Evolutionary conservation across 164 flowering plant species (phyloP).

Genomic region (Aristolochia contorta): DNA sequence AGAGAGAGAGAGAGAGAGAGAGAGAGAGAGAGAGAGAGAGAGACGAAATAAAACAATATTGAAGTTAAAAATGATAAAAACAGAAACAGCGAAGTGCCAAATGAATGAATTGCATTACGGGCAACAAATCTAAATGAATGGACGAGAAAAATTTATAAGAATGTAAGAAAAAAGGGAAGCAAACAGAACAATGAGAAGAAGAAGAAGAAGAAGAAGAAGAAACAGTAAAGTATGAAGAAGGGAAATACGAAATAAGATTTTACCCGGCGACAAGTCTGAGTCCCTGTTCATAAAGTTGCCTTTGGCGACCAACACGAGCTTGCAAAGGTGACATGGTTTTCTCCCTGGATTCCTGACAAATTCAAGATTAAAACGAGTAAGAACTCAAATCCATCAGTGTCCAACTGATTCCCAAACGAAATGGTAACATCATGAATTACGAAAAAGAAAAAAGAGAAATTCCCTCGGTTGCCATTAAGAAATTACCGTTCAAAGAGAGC

Average conservation of each 20-base stretch:
- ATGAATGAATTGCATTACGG: too few relatives aligned
- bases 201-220: slow-evolving; percentile 1
- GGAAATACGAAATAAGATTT: not conserved
- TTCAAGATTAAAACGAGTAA: not conserved
- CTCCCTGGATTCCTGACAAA: not conserved
- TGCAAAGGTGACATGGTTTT: slow-evolving; percentile 5
- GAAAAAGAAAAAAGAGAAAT: not conserved
- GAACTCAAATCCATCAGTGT: not conserved
- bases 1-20: too few relatives aligned
- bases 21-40: too few relatives aligned
- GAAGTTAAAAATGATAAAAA: too few relatives aligned
- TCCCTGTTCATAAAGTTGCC: slow-evolving; percentile 6
- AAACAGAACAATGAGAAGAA: not conserved
- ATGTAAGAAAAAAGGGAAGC: not conserved
- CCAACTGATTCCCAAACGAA: not conserved
- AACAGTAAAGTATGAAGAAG: not conserved
- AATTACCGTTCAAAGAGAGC: not conserved
- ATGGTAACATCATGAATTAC: not conserved
- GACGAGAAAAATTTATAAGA: too few relatives aligned
- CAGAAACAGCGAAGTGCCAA: too few relatives aligned
- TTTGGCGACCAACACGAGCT: slow-evolving; percentile 10
- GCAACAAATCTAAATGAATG: too few relatives aligned
- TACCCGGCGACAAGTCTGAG: slow-evolving; percentile 10
- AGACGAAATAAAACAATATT: too few relatives aligned
- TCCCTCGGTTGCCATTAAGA: not conserved